These are phyloP conservation scores for Claviceps fusiformis DNA, from an alignment of 2,329 filamentous ascomycete species.

Conservation along the genomic window DNA sequence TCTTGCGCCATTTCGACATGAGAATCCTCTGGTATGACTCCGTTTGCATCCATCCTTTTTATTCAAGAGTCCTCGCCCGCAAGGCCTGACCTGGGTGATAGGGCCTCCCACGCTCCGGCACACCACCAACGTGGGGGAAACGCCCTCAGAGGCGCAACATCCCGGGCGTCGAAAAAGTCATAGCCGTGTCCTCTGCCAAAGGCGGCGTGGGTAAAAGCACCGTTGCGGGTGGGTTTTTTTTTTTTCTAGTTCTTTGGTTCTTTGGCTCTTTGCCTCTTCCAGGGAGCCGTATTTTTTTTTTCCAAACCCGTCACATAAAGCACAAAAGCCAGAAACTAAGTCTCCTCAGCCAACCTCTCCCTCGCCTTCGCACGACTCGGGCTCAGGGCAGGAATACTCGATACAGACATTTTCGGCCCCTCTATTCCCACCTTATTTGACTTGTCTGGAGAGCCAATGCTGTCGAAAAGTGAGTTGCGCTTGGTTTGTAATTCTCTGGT, in stretches of 20 bases:
- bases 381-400: slow-evolving; percentile 72
- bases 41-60: neutral
- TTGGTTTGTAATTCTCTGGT: too few species aligned
- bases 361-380: slow-evolving; percentile 74
- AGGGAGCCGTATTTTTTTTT: neutral
- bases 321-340: neutral
- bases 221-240: slow-evolving; percentile 51
- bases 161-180: slow-evolving; percentile 73
- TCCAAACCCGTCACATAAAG: neutral
- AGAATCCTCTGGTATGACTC: slow-evolving; percentile 65
- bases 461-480: slow-evolving; percentile 50
- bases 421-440: slow-evolving; percentile 85
- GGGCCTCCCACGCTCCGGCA: slow-evolving; percentile 72
- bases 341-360: slow-evolving; percentile 57
- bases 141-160: slow-evolving; percentile 73
- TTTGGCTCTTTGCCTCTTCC: too few species aligned
- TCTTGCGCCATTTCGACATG: slow-evolving; percentile 40
- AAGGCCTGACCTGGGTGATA: slow-evolving; percentile 21
- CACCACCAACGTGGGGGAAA: slow-evolving; percentile 44
- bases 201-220: slow-evolving; percentile 98
- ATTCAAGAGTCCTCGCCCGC: neutral
- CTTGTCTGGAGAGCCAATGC: slow-evolving; percentile 61
- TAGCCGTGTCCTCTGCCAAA: slow-evolving; percentile 94
- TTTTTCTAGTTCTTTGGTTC: neutral
- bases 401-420: slow-evolving; percentile 93